Conservation (phyloP, 306 rosid genomes). For the Castanopsis chinensis region DNA sequence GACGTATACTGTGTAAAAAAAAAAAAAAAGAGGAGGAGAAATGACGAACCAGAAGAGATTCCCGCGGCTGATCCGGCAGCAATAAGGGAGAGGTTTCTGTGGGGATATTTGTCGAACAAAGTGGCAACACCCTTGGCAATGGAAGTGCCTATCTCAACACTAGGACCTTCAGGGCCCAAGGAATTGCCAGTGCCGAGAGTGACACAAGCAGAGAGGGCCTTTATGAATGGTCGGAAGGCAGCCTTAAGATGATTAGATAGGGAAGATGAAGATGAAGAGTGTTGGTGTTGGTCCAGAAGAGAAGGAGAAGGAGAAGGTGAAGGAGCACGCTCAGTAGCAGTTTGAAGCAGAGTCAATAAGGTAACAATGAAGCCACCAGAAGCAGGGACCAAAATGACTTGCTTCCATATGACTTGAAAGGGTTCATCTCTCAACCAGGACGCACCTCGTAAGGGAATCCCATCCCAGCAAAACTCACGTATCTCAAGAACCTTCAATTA, state of each 20-base stretch:
- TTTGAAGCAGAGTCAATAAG: slow-evolving; percentile 46
- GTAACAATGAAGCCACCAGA: slow-evolving; percentile 69
- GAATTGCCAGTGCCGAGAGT: slow-evolving; percentile 93
- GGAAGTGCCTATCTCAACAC: slow-evolving; percentile 85
- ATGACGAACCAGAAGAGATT: slow-evolving; percentile 62
- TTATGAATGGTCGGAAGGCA: slow-evolving; percentile 61
- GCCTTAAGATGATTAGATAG: slow-evolving; percentile 37
- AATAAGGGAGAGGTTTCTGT: slow-evolving; percentile 56
- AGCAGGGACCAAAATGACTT: slow-evolving; percentile 73
- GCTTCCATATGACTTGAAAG: slow-evolving; percentile 52
- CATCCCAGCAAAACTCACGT: slow-evolving; percentile 77
- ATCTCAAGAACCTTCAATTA: slow-evolving; percentile 66
- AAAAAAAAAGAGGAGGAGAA: not conserved
- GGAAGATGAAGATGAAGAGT: slow-evolving; percentile 11
- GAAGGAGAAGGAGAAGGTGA: slow-evolving; percentile 19
- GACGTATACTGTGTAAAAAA: not conserved
- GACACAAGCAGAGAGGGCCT: slow-evolving; percentile 68
- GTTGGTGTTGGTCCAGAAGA: slow-evolving; percentile 14
- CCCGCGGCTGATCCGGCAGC: slow-evolving; percentile 99
- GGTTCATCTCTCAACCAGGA: slow-evolving; percentile 84
- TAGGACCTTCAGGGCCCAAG: slow-evolving; percentile 92
- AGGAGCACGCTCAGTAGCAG: slow-evolving; percentile 12
- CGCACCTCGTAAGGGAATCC: slow-evolving; percentile 74
- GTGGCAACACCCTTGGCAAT: slow-evolving; percentile 66
- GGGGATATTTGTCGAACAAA: slow-evolving; percentile 40